Evolutionary conservation across 495 filamentous ascomycete species (phyloP).

Genomic region (Podospora anserina): DNA sequence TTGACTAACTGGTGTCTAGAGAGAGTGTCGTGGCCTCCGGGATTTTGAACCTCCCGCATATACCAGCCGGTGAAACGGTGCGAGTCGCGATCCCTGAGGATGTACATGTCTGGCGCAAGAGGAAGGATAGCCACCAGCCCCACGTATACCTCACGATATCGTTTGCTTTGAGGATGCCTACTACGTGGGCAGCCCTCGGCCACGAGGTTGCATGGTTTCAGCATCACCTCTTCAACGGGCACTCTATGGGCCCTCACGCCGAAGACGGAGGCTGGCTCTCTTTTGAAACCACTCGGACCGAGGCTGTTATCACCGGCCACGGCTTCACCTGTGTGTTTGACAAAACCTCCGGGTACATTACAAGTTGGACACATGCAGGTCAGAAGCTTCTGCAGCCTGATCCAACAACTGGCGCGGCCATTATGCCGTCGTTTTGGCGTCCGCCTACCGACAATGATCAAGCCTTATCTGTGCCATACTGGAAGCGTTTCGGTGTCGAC

Average conservation of each 20-base stretch:
- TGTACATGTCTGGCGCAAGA: not conserved
- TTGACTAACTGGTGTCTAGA: slow-evolving; percentile 6
- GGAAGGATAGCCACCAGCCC: slow-evolving; percentile 6
- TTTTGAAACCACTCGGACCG: not conserved
- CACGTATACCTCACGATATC: slow-evolving; percentile 24
- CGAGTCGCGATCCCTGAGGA: slow-evolving; percentile 7
- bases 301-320: slow-evolving; percentile 13
- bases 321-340: slow-evolving; percentile 41
- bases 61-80: slow-evolving; percentile 17
- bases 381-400: slow-evolving; percentile 33
- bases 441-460: slow-evolving; percentile 61
- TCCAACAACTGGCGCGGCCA: slow-evolving; percentile 37
- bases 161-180: slow-evolving; percentile 16
- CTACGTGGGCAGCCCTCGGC: slow-evolving; percentile 25
- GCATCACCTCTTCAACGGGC: slow-evolving; percentile 1
- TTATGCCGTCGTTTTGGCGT: slow-evolving; percentile 40
- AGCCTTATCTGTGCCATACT: slow-evolving; percentile 37
- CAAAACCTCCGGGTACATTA: slow-evolving; percentile 37
- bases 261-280: not conserved
- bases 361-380: slow-evolving; percentile 30
- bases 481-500: slow-evolving; percentile 38
- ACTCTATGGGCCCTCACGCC: not conserved
- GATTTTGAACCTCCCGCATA: slow-evolving; percentile 18
- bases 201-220: slow-evolving; percentile 34
- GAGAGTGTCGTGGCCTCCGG: slow-evolving; percentile 15